Conservation (phyloP, 1,139 yeast species). For the Zygoascus sp. region DNA sequence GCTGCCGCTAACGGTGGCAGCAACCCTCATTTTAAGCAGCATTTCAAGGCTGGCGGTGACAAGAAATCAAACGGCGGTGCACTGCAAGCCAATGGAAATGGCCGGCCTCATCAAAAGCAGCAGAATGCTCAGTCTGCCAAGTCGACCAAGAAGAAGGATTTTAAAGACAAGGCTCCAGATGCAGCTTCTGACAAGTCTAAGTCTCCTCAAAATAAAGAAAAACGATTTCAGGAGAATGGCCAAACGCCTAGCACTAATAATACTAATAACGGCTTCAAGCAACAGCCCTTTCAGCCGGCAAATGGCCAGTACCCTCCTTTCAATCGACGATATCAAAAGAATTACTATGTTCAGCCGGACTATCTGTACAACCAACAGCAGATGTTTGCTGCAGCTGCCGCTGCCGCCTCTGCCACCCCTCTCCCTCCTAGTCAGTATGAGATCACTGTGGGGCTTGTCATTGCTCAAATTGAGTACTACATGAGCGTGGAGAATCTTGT, state of each 20-base stretch:
- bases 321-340: constrained; percentile 13
- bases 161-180: neutral
- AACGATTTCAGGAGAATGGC: constrained; percentile 6
- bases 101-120: constrained; percentile 14
- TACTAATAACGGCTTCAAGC: constrained; percentile 12
- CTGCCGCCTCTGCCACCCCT: constrained; percentile 16
- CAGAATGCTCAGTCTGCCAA: constrained; percentile 9
- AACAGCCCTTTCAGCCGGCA: constrained; percentile 15
- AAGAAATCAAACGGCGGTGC: constrained; percentile 15
- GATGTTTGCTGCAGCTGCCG: constrained; percentile 20
- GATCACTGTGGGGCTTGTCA: constrained; percentile 30
- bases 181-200: neutral
- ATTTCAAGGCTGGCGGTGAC: constrained; percentile 12
- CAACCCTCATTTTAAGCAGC: constrained; percentile 14
- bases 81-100: constrained; percentile 5
- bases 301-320: constrained; percentile 22
- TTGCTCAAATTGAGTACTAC: constrained; percentile 75
- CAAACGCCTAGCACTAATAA: constrained; percentile 7
- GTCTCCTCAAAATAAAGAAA: constrained; percentile 9
- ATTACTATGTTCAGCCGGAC: constrained; percentile 22
- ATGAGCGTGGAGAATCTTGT: constrained; percentile 82
- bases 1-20: constrained; percentile 10
- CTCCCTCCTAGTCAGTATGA: constrained; percentile 26
- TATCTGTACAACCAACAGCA: constrained; percentile 20
- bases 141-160: constrained; percentile 11